Evolutionary conservation across 371 early-diverging fungal genomes (phyloP), one percentile per base, ranked within the genome.

Genomic region (Mucor sp.): DNA sequence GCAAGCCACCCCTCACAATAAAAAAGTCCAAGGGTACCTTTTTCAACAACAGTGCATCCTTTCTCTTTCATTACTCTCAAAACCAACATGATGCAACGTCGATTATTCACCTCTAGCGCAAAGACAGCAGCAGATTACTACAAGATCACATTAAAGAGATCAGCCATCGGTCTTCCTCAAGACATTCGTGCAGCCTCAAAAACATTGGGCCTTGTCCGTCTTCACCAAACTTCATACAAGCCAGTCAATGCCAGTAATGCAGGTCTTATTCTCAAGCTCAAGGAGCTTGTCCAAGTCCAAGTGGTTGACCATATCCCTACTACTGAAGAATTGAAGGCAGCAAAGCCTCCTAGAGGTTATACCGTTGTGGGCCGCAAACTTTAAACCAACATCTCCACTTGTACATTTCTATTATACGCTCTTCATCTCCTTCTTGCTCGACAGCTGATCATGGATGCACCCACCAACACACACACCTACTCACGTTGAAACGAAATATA

Each of bases 261-360:
- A 30, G 94, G 94, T 67, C 83, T 85, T 70, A 90, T 94, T 68
- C 78, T 94, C 55, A 93, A 90, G 77, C 71, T 94, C 37, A 94
- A 94, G 73, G 94, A 94, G 73, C 71, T 93, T 32, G 88, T 94
- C 50, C 81, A 89, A 66, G 84, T 93, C 6, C 86, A 91, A 69
- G 81, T 90, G 47, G 89, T 91, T 32, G 87, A 81, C 14, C 66
- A 72, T 23, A 83, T 88, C 57, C 89, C 89, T 28, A 75, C 82
- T 15, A 75, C 66, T 30, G 62, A 70, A 53, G 77, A 75, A 58
- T 25, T 76, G 11, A 74, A 60, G 65, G 78, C 75, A 60, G 62
- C 66, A 48, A 86, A 68, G 70, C 83, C 75, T 69, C 74, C 68
- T 62, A 84, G 76, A 75, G 89, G 89, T 48, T 88, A 85, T 74